phyloP scores from a whole-genome alignment of 2,329 filamentous ascomycete species.

The Claviceps maximensis region DNA sequence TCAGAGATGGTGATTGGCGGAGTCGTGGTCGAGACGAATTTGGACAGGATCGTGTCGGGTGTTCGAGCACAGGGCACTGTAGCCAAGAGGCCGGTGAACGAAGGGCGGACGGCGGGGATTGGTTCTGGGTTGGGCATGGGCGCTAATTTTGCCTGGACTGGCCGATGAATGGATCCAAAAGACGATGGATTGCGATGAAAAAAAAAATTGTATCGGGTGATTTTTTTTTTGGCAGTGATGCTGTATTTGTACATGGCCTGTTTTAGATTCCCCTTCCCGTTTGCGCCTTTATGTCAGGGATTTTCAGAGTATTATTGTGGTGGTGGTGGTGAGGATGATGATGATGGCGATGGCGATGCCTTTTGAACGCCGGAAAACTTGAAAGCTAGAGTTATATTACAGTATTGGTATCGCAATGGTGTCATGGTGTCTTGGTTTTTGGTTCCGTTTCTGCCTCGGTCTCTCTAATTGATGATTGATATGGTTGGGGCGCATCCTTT shows the following conservation, averaged over 20 bases:
- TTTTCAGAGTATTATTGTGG: background rate
- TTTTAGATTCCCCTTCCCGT: background rate
- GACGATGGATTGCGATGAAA: too few species aligned
- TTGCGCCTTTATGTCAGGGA: background rate
- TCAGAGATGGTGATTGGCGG: conserved; percentile 93
- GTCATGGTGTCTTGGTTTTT: background rate
- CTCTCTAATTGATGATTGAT: conserved; percentile 11
- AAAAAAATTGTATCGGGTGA: background rate
- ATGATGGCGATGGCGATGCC: background rate
- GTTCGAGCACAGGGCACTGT: conserved; percentile 67
- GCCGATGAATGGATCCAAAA: conserved; percentile 15
- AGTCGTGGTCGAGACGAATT: conserved; percentile 82
- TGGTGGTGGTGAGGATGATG: background rate
- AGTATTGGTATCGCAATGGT: background rate
- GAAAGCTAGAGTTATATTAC: background rate
- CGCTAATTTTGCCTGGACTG: conserved; percentile 43
- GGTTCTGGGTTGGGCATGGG: conserved; percentile 42
- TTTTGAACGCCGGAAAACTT: background rate
- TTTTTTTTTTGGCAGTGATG: background rate
- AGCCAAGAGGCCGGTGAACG: conserved; percentile 66
- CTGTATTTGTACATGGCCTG: background rate
- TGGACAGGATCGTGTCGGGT: conserved; percentile 77
- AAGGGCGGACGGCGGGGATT: conserved; percentile 36
- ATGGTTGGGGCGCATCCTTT: conserved; percentile 22
- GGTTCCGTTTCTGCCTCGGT: conserved; percentile 16